phyloP scores from a whole-genome alignment of 768 basidiomycete genomes.

The Boletus sp. region DNA sequence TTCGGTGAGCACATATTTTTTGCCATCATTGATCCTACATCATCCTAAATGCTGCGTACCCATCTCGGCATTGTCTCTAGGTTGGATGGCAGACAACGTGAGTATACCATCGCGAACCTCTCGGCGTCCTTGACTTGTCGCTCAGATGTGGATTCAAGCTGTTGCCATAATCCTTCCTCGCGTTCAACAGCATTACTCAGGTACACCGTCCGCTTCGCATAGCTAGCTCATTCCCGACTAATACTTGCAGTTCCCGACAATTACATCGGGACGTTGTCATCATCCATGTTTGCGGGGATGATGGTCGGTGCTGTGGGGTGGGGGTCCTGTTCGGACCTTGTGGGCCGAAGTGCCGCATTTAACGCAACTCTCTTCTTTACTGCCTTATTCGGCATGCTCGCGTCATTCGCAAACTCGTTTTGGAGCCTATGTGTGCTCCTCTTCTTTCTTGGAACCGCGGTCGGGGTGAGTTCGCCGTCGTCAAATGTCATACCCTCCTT shows the following conservation, averaged over 20 bases:
- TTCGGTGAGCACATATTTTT: slow-evolving; percentile 58
- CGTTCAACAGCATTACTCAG: slow-evolving; percentile 84
- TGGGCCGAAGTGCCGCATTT: slow-evolving; percentile 88
- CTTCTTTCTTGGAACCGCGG: slow-evolving; percentile 89
- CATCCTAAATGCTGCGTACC: background rate
- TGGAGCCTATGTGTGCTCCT: slow-evolving; percentile 66
- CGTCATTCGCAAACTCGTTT: slow-evolving; percentile 74
- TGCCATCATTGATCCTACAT: background rate
- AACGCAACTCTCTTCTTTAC: slow-evolving; percentile 92
- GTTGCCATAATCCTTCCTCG: slow-evolving; percentile 94
- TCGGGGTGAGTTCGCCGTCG: slow-evolving; percentile 64
- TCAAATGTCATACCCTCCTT: background rate
- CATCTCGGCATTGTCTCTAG: slow-evolving; percentile 35
- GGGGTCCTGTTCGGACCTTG: slow-evolving; percentile 90
- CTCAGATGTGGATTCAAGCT: slow-evolving; percentile 92
- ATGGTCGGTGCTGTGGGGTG: slow-evolving; percentile 92
- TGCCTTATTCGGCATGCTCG: slow-evolving; percentile 78
- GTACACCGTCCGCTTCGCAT: slow-evolving; percentile 38
- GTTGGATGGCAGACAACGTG: slow-evolving; percentile 95
- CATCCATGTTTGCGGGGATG: slow-evolving; percentile 95
- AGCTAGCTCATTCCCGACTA: slow-evolving; percentile 14
- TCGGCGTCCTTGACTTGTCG: slow-evolving; percentile 26
- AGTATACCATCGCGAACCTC: slow-evolving; percentile 18
- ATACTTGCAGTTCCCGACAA: slow-evolving; percentile 59
- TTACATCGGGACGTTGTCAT: slow-evolving; percentile 79